Base-by-base conservation (phyloP, 768 basidiomycete species). In the Kwoniella sp. region DNA sequence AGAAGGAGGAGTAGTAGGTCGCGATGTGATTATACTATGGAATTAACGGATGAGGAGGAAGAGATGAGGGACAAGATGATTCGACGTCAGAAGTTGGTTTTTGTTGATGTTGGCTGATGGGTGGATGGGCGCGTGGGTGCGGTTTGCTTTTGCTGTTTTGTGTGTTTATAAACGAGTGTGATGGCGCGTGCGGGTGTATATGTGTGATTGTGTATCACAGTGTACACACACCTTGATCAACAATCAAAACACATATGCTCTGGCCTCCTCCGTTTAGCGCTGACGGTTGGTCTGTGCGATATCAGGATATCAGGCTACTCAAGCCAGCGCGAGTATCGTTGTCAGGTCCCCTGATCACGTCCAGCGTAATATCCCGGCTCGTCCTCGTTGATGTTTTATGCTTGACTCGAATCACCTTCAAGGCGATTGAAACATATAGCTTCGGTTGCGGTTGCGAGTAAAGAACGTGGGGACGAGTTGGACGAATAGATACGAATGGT, bases 391-490 rank as follows among this genome's bases (percentile, higher is more conserved):
- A 34, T 34, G 5, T 34, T 13, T 34, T 34, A 45, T 20, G 9
- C 41, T 45, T 9, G 17, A 11, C 20, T 45, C 41, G 8, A 5
- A 11, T 30, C 58, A 47, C 30, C 58, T 47, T 58, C 58, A 29
- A 58, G 58, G 48, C 31, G 58, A 41, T 58, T 0, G 28, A 29
- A n/a, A 17, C 13, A 11, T 48, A 13, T 12, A 41, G 22, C 41
- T n/a, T n/a, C n/a, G n/a, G n/a, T n/a, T n/a, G n/a, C n/a, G n/a
- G n/a, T n/a, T n/a, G n/a, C 41, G 41, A 9, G 41, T 45, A 45
- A 45, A 17, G 41, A 45, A 11, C 52, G 63, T 20, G 28, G 28
- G 47, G 48, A 17, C 48, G 48, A 51, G 55, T 65, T 56, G 62
- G 45, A 30, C 47, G 62, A 48, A 34, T 11, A 30, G 41, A 51